Evolutionary conservation across 1,139 yeast genomes (phyloP).

Genomic region (Scheffersomyces titani): DNA sequence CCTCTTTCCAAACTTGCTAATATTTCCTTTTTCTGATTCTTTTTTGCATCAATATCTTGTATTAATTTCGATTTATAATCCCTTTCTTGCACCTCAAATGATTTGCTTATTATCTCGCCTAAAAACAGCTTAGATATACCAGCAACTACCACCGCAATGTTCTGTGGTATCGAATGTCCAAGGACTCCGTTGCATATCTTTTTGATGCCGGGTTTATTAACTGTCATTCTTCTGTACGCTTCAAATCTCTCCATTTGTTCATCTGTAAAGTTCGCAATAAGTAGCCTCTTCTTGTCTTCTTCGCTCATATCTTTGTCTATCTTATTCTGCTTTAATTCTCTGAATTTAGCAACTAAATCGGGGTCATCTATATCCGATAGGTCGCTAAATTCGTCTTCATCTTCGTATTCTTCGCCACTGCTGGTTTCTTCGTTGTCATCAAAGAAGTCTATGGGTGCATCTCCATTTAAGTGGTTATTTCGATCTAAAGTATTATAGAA

Average conservation of each 20-base stretch:
- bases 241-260: constrained; percentile 89
- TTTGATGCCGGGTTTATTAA: constrained; percentile 78
- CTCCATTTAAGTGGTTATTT: neutral
- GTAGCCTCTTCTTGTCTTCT: constrained; percentile 60
- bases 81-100: constrained; percentile 64
- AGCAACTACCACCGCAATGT: constrained; percentile 78
- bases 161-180: constrained; percentile 82
- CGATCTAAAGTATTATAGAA: constrained; percentile 34
- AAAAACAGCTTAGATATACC: constrained; percentile 87
- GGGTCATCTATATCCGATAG: constrained; percentile 40
- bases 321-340: constrained; percentile 22
- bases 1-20: constrained; percentile 31
- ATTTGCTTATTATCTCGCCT: constrained; percentile 84
- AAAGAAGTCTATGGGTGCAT: neutral
- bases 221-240: constrained; percentile 79
- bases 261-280: constrained; percentile 73
- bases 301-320: constrained; percentile 29
- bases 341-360: constrained; percentile 34
- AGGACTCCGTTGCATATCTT: constrained; percentile 77
- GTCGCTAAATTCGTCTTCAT: constrained; percentile 23
- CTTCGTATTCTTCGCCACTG: constrained; percentile 11
- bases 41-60: constrained; percentile 38
- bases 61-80: constrained; percentile 49
- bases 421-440: neutral
- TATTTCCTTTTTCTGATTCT: constrained; percentile 29